phyloP scores from a whole-genome alignment of 2,329 filamentous ascomycete genomes.

The Fusarium agapanthi region DNA sequence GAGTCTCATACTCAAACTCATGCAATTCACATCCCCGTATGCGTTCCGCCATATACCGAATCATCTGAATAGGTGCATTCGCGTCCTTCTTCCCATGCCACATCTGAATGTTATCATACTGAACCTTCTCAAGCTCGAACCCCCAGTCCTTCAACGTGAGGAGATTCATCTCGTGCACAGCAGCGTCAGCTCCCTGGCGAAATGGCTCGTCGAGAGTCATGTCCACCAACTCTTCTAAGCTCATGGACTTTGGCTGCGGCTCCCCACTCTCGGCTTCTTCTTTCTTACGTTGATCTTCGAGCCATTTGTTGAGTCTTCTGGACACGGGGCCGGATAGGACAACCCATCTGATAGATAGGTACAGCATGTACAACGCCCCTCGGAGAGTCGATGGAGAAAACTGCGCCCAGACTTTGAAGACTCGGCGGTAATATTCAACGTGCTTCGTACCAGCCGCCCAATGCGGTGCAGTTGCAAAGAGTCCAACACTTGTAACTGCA shows the following conservation, averaged over 20 bases:
- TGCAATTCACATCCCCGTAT: constrained; percentile 46
- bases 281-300: constrained; percentile 10
- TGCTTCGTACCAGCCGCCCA: constrained; percentile 47
- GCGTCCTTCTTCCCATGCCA: constrained; percentile 47
- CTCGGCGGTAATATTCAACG: constrained; percentile 39
- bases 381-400: constrained; percentile 39
- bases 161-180: constrained; percentile 44
- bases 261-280: background rate
- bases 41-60: constrained; percentile 49
- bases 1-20: constrained; percentile 47
- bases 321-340: background rate
- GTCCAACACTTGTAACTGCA: constrained; percentile 47
- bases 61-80: constrained; percentile 46
- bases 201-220: constrained; percentile 45
- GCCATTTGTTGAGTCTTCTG: constrained; percentile 15
- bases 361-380: constrained; percentile 4
- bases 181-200: constrained; percentile 37
- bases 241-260: constrained; percentile 18
- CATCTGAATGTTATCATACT: constrained; percentile 39
- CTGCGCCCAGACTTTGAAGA: constrained; percentile 26
- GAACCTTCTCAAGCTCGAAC: constrained; percentile 43
- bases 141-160: constrained; percentile 44
- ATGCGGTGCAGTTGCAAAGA: constrained; percentile 48
- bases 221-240: constrained; percentile 33
- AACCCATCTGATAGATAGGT: constrained; percentile 9